Percentiles rank a stretch among this genome's conserved stretches.
These are phyloP conservation scores for Hirschfeldia incana DNA, from an alignment of 345 rosid species.

Conservation along the genomic window DNA sequence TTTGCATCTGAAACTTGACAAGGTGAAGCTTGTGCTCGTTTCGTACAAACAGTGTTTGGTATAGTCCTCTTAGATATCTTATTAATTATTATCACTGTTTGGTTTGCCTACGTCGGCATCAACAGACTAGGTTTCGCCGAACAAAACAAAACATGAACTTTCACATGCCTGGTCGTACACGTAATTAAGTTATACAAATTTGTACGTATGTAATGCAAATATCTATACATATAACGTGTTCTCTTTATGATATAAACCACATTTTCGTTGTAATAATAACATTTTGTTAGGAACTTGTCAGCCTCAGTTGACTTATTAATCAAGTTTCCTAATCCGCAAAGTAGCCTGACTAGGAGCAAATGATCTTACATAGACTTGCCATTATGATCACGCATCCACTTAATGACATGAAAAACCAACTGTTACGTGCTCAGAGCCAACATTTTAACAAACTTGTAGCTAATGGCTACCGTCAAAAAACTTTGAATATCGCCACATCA, in stretches of 20 bases:
- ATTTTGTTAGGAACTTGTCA: not conserved
- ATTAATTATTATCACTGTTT: not conserved
- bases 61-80: not conserved
- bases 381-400: not conserved
- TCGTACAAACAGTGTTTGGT: not conserved
- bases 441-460: not conserved
- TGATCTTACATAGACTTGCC: not conserved
- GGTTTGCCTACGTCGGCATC: not conserved
- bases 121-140: not conserved
- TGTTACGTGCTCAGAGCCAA: not conserved
- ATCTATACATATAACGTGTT: not conserved
- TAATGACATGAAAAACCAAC: not conserved
- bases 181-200: not conserved
- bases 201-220: not conserved
- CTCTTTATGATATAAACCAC: not conserved
- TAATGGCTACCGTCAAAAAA: not conserved
- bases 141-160: slow-evolving; percentile 25
- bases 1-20: slow-evolving; percentile 49
- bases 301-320: not conserved
- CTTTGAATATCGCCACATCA: not conserved
- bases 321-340: not conserved
- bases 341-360: not conserved
- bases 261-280: not conserved
- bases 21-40: slow-evolving; percentile 35
- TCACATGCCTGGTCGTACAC: slow-evolving; percentile 5